These are phyloP conservation scores for Omphalotus olearius DNA, from an alignment of 1,284 basidiomycete species.

Conservation along the genomic window DNA sequence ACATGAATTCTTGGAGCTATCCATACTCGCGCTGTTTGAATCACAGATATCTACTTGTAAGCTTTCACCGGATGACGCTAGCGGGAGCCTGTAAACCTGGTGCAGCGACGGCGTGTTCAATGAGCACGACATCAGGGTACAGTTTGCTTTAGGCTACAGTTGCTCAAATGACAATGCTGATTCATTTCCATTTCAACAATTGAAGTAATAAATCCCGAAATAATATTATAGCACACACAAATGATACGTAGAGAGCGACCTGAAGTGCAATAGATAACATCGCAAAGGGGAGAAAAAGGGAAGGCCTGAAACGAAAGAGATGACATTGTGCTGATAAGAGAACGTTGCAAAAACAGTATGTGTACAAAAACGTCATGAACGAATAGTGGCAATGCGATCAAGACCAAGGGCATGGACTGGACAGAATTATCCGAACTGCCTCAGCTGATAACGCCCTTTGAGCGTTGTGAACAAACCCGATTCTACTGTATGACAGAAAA, in stretches of 20 bases:
- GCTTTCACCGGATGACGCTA: too few species aligned
- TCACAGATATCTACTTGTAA: too few species aligned
- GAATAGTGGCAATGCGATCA: not conserved
- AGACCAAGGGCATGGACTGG: too few species aligned
- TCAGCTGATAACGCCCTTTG: not conserved
- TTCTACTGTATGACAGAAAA: not conserved
- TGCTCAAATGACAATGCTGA: too few species aligned
- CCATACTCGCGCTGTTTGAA: too few species aligned
- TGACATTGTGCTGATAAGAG: slow-evolving; percentile 17
- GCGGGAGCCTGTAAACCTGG: too few species aligned
- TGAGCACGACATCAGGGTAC: too few species aligned
- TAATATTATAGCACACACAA: slow-evolving; percentile 13
- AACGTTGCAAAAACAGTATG: slow-evolving; percentile 28
- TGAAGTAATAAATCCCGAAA: not conserved
- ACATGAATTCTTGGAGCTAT: too few species aligned
- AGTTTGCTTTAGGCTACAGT: too few species aligned
- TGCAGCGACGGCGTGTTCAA: too few species aligned
- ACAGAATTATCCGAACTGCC: too few species aligned
- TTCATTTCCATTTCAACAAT: too few species aligned
- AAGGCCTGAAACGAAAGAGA: slow-evolving; percentile 9
- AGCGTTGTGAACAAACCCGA: not conserved
- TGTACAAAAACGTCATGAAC: slow-evolving; percentile 4
- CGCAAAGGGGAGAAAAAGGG: slow-evolving; percentile 16
- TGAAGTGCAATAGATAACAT: slow-evolving; percentile 26
- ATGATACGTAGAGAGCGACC: slow-evolving; percentile 10